A percentile compares a stretch with the other conserved stretches of the same genome.
phyloP scores from a whole-genome alignment of 2,329 filamentous ascomycete species.

The Gnomoniopsis sp. region DNA sequence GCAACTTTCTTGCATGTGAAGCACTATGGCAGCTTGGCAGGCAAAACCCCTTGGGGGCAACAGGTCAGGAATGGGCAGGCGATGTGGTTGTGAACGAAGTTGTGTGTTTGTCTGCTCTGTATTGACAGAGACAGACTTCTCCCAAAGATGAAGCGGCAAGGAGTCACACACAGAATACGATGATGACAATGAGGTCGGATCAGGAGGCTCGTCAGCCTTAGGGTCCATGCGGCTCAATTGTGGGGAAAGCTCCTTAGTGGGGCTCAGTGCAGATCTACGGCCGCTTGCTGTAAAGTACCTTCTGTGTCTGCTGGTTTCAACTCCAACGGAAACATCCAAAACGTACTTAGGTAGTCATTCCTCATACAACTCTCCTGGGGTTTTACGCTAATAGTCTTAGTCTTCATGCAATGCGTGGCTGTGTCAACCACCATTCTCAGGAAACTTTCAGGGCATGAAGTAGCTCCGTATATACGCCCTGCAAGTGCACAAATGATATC shows the following conservation, averaged over 20 bases:
- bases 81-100: not conserved
- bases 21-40: not conserved
- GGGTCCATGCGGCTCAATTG: slow-evolving; percentile 11
- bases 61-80: not conserved
- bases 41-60: not conserved
- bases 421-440: too few relatives aligned
- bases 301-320: not conserved
- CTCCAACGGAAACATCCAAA: not conserved
- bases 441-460: too few relatives aligned
- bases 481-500: too few relatives aligned
- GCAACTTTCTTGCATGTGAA: slow-evolving; percentile 25
- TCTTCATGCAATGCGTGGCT: too few relatives aligned
- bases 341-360: not conserved
- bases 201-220: slow-evolving; percentile 14
- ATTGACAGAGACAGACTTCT: not conserved
- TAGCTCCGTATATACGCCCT: too few relatives aligned
- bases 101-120: not conserved
- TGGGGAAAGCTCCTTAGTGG: not conserved
- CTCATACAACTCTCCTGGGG: not conserved
- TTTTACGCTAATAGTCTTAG: too few relatives aligned
- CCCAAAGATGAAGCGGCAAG: not conserved
- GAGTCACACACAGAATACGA: not conserved
- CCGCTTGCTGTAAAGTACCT: not conserved
- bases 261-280: not conserved
- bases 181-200: not conserved